phyloP scores from a whole-genome alignment of 805 yeast genomes.

The Huiozyma sinensis region DNA sequence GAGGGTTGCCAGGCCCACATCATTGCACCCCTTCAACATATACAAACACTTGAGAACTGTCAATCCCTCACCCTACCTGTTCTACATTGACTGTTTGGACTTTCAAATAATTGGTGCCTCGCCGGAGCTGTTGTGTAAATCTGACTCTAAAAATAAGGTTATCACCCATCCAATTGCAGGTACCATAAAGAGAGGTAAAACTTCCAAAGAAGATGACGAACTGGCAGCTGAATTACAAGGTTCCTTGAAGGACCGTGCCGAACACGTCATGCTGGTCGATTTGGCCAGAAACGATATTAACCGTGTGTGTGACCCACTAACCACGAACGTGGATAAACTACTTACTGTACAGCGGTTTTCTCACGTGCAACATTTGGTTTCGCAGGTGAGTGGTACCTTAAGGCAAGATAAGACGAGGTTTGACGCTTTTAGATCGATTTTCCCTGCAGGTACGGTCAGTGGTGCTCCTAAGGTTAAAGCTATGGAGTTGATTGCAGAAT shows the following conservation, averaged over 20 bases:
- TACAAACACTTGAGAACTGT: slow-evolving; percentile 91
- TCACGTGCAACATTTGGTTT: slow-evolving; percentile 93
- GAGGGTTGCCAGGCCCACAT: slow-evolving; percentile 89
- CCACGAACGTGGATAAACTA: slow-evolving; percentile 80
- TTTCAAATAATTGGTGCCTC: slow-evolving; percentile 97
- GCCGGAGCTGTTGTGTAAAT: slow-evolving; percentile 84
- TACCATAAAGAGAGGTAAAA: slow-evolving; percentile 81
- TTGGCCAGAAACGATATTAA: slow-evolving; percentile 94
- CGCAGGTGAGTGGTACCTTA: slow-evolving; percentile 87
- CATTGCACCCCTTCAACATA: slow-evolving; percentile 91
- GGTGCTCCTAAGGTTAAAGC: slow-evolving; percentile 98
- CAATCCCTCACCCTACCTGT: slow-evolving; percentile 95
- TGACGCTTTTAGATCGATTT: slow-evolving; percentile 94
- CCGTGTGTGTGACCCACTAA: slow-evolving; percentile 79
- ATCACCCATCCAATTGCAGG: slow-evolving; percentile 98
- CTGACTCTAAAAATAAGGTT: slow-evolving; percentile 60
- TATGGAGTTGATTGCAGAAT: slow-evolving; percentile 84
- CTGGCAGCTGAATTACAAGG: slow-evolving; percentile 64
- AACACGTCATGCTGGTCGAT: slow-evolving; percentile 97
- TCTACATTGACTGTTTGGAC: slow-evolving; percentile 82
- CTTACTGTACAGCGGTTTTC: slow-evolving; percentile 87
- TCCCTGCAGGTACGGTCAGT: slow-evolving; percentile 98
- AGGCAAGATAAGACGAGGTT: slow-evolving; percentile 78
- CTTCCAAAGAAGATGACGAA: slow-evolving; percentile 82
- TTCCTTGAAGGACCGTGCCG: slow-evolving; percentile 88